Evolutionary conservation across 306 rosid genomes (phyloP).

Genomic region (Albizia julibrissin): DNA sequence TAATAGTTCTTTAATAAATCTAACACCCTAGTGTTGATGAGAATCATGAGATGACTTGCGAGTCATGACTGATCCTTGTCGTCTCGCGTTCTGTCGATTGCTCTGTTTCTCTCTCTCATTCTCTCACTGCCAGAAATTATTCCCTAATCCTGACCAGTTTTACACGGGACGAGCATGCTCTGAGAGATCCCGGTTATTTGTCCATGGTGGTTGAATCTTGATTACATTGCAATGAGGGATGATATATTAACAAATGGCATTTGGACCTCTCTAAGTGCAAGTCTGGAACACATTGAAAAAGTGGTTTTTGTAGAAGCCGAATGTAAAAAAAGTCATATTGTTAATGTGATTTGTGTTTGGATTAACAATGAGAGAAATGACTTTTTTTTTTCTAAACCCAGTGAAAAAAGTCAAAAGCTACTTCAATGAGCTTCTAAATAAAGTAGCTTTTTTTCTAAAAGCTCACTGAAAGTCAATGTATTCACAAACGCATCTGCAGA

Average conservation of each 20-base stretch:
- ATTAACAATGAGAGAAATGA: no score
- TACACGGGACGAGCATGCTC: background rate
- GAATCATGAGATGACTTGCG: conserved; percentile 4
- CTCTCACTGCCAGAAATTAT: background rate
- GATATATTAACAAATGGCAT: background rate
- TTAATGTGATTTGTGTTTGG: no score
- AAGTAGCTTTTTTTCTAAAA: no score
- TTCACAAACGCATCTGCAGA: no score
- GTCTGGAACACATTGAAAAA: no score
- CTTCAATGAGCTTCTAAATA: no score
- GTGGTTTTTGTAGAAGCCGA: no score
- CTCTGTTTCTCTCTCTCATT: background rate
- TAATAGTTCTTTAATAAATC: background rate
- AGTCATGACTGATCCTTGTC: conserved; percentile 20
- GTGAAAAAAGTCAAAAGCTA: no score
- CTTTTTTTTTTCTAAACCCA: no score
- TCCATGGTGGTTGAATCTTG: background rate
- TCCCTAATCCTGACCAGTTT: background rate
- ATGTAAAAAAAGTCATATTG: no score
- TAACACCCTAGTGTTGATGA: background rate
- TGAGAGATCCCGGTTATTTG: background rate
- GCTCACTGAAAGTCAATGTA: no score
- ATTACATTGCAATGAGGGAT: background rate
- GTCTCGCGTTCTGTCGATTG: conserved; percentile 3
- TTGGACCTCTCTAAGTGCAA: background rate